Base-by-base conservation (phyloP, 768 basidiomycete genomes). In the Agrocybe pediades region DNA sequence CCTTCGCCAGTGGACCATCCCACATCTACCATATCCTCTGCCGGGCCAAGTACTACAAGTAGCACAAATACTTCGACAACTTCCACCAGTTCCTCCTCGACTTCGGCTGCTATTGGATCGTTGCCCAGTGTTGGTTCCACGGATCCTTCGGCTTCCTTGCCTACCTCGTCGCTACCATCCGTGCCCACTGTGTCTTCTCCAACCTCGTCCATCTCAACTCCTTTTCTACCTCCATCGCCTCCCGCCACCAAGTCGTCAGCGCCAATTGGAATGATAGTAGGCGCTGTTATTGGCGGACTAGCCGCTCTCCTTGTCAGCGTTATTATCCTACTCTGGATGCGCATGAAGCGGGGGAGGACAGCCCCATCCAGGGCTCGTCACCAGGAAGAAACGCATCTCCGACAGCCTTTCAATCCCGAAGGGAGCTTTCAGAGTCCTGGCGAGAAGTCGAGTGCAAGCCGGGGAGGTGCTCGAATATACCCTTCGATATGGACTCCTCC, bases 211-310 rank as follows among this genome's bases (percentile, higher is more conserved):
- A 8, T 25, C 3, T 15, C 41, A 21, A 19, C 30, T 20, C 21
- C 21, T 29, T 19, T 41, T 20, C 15, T 27, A 2, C 17, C 36
- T 40, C 19, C 51, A 20, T n/a, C 21, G 17, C 8, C 51, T 16
- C 9, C 33, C n/a, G 41, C 15, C 26, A 51, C 26, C 47, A 21
- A 27, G 30, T 41, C 51, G 16, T 23, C 19, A 40, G 47, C 21
- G 40, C 39, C 66, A 33, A 63, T 69, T 0, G 72, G 66, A 1
- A 64, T 71, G 20, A 75, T 81, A 40, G 65, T 78, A 11, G 78
- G 76, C 6, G 71, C 72, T 19, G 66, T 73, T 1, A 63, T 77
- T n/a, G 77, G 76, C 16, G 77, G 72, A 1, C 51, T 74, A 3
- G 68, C 56, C 1, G 54, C 64, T 3, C 30, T 80, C 23, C 30